Evolutionary conservation across 257 asterid species (phyloP).

Genomic region (Perilla frutescens): DNA sequence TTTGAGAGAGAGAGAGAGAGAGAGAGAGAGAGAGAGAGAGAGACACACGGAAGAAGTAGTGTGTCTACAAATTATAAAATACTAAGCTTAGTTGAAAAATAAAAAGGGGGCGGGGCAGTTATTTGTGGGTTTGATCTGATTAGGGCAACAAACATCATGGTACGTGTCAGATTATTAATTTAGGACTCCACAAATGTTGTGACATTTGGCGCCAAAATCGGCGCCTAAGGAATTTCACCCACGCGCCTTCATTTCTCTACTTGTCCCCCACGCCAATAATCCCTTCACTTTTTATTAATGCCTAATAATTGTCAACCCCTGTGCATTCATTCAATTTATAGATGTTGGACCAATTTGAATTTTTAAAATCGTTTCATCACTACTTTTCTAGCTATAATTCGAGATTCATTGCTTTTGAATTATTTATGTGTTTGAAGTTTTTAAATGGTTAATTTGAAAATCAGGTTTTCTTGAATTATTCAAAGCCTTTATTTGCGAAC

Average conservation of each 20-base stretch:
- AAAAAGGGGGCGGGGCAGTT: not conserved
- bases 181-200: constrained; percentile 17
- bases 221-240: constrained; percentile 28
- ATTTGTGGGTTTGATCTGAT: not conserved
- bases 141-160: constrained; percentile 23
- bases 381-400: too few relatives aligned
- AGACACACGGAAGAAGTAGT: too few relatives aligned
- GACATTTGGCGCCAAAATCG: constrained; percentile 40
- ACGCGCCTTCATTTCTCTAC: constrained; percentile 1
- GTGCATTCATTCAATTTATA: too few relatives aligned
- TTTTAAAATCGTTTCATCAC: not conserved
- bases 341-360: not conserved
- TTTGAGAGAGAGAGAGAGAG: too few relatives aligned
- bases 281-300: not conserved
- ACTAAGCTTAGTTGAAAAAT: not conserved
- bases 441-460: too few relatives aligned
- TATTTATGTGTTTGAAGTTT: too few relatives aligned
- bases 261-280: constrained; percentile 21
- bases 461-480: too few relatives aligned
- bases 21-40: too few relatives aligned
- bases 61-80: too few relatives aligned
- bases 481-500: too few relatives aligned
- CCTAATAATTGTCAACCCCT: too few relatives aligned
- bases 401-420: too few relatives aligned
- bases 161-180: constrained; percentile 40